These are phyloP conservation scores for Pyronema omphalodes DNA, from an alignment of 495 filamentous ascomycete genomes.

Conservation along the genomic window DNA sequence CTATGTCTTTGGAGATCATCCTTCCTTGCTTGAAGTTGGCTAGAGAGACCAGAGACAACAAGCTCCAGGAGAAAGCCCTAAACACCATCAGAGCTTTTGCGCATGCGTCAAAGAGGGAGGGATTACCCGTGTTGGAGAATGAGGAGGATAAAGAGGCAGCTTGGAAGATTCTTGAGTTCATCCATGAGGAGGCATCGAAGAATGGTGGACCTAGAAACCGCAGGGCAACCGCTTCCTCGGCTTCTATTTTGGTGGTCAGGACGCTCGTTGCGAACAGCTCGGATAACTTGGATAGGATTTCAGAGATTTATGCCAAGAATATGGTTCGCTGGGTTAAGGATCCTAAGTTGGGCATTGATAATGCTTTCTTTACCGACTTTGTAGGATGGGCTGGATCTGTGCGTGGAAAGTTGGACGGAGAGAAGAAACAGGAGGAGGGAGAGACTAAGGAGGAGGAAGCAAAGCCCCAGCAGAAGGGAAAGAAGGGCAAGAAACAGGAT, in stretches of 20 bases:
- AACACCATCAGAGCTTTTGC: conserved; percentile 49
- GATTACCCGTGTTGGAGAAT: conserved; percentile 12
- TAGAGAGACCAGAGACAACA: conserved; percentile 46
- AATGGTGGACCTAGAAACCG: conserved; percentile 38
- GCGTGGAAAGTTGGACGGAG: conserved; percentile 17
- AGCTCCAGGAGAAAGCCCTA: conserved; percentile 53
- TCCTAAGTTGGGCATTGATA: conserved; percentile 38
- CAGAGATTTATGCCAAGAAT: conserved; percentile 39
- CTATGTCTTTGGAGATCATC: conserved; percentile 46
- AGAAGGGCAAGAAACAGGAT: conserved; percentile 19
- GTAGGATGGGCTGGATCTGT: conserved; percentile 37
- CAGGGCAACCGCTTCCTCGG: conserved; percentile 39
- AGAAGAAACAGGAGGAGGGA: conserved; percentile 14
- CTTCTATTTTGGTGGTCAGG: conserved; percentile 44
- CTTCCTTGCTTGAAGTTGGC: conserved; percentile 36
- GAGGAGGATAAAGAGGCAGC: conserved; percentile 21
- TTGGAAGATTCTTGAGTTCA: conserved; percentile 40
- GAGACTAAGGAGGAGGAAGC: background rate
- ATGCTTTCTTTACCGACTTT: conserved; percentile 48
- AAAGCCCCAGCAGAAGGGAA: conserved; percentile 18
- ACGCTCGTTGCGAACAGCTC: conserved; percentile 31
- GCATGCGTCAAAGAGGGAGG: conserved; percentile 34
- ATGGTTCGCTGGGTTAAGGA: conserved; percentile 38
- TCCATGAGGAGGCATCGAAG: conserved; percentile 55
- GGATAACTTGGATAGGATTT: conserved; percentile 28